phyloP scores from a whole-genome alignment of 2,329 filamentous ascomycete genomes.

The Colletotrichum sp. region DNA sequence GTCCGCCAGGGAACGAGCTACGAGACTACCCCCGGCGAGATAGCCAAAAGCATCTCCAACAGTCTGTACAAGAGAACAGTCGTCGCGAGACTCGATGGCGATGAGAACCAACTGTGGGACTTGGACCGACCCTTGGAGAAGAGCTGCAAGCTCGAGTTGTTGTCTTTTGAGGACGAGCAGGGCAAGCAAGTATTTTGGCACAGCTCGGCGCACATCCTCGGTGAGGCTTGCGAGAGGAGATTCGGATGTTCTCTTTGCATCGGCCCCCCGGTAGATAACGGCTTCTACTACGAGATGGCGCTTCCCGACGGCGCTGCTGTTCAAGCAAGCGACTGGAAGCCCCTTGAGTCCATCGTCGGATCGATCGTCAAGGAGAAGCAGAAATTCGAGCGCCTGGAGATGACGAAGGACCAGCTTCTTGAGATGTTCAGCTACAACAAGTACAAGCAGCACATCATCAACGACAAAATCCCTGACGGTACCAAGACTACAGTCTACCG shows the following conservation, averaged over 20 bases:
- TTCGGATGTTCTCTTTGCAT: conserved; percentile 94
- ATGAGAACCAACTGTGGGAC: conserved; percentile 81
- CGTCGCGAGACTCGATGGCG: conserved; percentile 82
- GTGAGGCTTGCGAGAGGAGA: conserved; percentile 88
- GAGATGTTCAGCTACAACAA: conserved; percentile 94
- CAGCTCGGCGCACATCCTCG: conserved; percentile 88
- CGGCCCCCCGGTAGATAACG: conserved; percentile 88
- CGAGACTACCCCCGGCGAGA: conserved; percentile 86
- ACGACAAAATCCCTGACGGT: conserved; percentile 87
- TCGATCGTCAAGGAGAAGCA: conserved; percentile 97
- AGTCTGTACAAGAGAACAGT: conserved; percentile 86
- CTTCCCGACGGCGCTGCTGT: conserved; percentile 74
- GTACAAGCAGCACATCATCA: conserved; percentile 98
- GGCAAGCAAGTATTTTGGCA: conserved; percentile 99
- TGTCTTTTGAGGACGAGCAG: conserved; percentile 78
- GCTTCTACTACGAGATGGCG: conserved; percentile 85
- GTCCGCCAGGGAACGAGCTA: conserved; percentile 79
- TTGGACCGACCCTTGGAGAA: conserved; percentile 88
- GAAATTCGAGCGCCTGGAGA: conserved; percentile 85
- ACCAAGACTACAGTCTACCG: conserved; percentile 94
- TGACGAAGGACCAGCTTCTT: conserved; percentile 88
- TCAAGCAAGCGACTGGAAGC: conserved; percentile 80
- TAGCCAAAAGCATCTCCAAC: conserved; percentile 83
- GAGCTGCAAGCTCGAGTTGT: conserved; percentile 82
- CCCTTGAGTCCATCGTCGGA: conserved; percentile 79